Base-by-base conservation (phyloP, 306 rosid genomes). In the Inga laurina region DNA sequence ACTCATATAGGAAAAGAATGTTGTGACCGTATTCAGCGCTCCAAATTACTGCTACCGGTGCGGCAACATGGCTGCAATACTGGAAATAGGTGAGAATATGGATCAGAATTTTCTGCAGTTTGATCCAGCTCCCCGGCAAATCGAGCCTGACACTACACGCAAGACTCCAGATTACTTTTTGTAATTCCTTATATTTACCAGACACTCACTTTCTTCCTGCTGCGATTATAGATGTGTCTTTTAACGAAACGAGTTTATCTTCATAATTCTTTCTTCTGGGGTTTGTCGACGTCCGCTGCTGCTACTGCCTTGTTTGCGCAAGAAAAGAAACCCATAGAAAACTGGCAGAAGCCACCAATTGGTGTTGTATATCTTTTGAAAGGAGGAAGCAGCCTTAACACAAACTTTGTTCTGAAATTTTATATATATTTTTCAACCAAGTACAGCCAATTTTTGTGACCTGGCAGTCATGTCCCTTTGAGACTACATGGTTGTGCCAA, bases 141-240 rank as follows among this genome's bases (percentile, higher is more conserved):
- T 95, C 73, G 99, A 95, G 84, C 99, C 99, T 0, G 99, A 95
- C 91, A 87, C 93, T 75, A 89, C 97, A 48, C 99, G 99, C 93
- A 95, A 93, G 96, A 95, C 99, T 77, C 99, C 99, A 1, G 99
- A 95, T 83, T 95, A 95, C 89, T 95, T 95, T 95, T 93, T 95
- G 90, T 95, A 87, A 93, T 88, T 89, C 84, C 80, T 75, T 76
- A 76, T 85, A 65, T 87, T 83, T 77, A 45, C 79, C 85, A 69
- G 85, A 54, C 77, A 88, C 84, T 79, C 91, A 87, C 74, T 85
- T 88, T 84, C 84, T 85, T 82, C 82, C 88, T 84, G 87, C 91
- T 75, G 37, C 79, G 76, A 73, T 84, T 90, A 90, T 90, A 93
- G 92, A 89, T 92, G 92, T 85, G 88, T 91, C 93, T 86, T 45